Evolutionary conservation across 208 protist genomes (phyloP).

Genomic region (Trichomonas tenax): DNA sequence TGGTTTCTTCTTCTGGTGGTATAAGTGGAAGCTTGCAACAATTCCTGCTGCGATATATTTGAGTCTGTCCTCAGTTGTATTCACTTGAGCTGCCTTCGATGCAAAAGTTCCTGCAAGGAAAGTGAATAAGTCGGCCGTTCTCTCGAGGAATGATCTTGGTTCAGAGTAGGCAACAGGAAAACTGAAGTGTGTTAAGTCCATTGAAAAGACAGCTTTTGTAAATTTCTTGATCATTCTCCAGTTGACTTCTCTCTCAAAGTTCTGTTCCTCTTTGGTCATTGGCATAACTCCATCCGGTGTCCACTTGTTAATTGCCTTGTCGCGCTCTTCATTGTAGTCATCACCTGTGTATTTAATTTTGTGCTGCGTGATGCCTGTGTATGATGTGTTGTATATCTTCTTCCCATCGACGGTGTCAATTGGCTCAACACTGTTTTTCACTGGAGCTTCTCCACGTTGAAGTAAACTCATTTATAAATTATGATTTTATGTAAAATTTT

Average conservation of each 20-base stretch:
- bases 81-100: neutral
- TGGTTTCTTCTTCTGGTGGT: constrained; percentile 21
- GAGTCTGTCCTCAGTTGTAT: neutral
- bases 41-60: neutral
- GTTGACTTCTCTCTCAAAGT: neutral
- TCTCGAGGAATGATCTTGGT: constrained; percentile 23
- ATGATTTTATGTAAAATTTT: no score
- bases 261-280: neutral
- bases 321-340: neutral
- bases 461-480: no score
- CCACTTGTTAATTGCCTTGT: neutral
- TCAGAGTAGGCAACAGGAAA: constrained; percentile 15
- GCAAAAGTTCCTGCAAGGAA: neutral
- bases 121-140: constrained; percentile 17
- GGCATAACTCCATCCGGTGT: neutral
- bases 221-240: neutral
- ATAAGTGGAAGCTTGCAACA: constrained; percentile 12
- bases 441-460: neutral
- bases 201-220: neutral
- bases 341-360: neutral
- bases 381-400: neutral
- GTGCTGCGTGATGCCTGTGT: neutral
- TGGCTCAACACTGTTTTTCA: neutral
- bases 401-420: neutral
- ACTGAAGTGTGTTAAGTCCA: neutral